Conservation (phyloP, 805 yeast genomes). For the Kuraishia cidri region DNA sequence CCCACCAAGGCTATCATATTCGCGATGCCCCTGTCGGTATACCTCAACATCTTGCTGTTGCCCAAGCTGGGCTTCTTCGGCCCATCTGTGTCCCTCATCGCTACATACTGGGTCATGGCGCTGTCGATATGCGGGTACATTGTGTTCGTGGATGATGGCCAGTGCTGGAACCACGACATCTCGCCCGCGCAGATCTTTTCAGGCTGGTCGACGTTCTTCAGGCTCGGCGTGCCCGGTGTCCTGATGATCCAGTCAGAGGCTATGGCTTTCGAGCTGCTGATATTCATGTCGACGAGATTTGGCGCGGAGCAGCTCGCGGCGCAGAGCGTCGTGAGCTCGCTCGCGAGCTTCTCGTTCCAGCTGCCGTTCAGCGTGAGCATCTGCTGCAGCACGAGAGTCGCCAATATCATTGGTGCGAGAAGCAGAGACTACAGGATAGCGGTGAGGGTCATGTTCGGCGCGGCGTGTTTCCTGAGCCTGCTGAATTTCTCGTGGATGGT, state of each 20-base stretch:
- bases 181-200: slow-evolving; percentile 23
- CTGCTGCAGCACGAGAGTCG: slow-evolving; percentile 69
- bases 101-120: slow-evolving; percentile 68
- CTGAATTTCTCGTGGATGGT: slow-evolving; percentile 15
- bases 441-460: slow-evolving; percentile 15
- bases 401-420: slow-evolving; percentile 63
- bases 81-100: slow-evolving; percentile 66
- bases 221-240: slow-evolving; percentile 60
- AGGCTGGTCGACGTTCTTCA: slow-evolving; percentile 58
- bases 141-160: slow-evolving; percentile 29
- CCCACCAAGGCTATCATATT: slow-evolving; percentile 60
- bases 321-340: slow-evolving; percentile 61
- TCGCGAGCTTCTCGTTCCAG: slow-evolving; percentile 61
- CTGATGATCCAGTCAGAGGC: slow-evolving; percentile 74
- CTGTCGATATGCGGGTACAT: slow-evolving; percentile 39
- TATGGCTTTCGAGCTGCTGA: slow-evolving; percentile 68
- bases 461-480: slow-evolving; percentile 12
- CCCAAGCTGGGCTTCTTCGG: slow-evolving; percentile 60
- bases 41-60: slow-evolving; percentile 50
- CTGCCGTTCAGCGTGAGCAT: slow-evolving; percentile 70
- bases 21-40: slow-evolving; percentile 64
- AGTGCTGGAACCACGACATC: slow-evolving; percentile 25
- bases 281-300: slow-evolving; percentile 56
- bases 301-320: slow-evolving; percentile 61
- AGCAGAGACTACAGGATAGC: slow-evolving; percentile 12